Conservation (phyloP, 2,329 filamentous ascomycete genomes). For the Pseudocercospora vitis region DNA sequence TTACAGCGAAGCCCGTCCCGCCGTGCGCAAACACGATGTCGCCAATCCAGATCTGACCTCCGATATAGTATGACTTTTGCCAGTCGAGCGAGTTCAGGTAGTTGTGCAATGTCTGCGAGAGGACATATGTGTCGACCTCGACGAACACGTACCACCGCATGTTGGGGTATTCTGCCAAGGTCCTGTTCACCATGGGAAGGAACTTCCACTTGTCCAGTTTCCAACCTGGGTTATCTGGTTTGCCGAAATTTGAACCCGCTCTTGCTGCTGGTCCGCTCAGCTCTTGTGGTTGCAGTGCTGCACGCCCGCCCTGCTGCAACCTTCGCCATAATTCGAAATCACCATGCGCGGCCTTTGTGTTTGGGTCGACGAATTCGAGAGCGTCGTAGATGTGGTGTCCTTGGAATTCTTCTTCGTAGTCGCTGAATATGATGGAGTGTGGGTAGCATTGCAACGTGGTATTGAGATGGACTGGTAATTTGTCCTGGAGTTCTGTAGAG, state of each 20-base stretch:
- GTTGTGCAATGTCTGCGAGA: constrained; percentile 50
- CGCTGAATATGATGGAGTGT: constrained; percentile 41
- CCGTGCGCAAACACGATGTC: constrained; percentile 42
- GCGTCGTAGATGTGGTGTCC: constrained; percentile 38
- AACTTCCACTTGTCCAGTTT: constrained; percentile 57
- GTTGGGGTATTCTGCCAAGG: constrained; percentile 42
- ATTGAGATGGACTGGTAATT: constrained; percentile 37
- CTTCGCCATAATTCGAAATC: constrained; percentile 31
- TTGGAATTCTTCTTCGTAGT: constrained; percentile 39
- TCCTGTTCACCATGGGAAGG: constrained; percentile 53
- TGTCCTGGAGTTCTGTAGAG: constrained; percentile 36
- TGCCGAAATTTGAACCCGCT: constrained; percentile 10
- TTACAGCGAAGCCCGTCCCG: constrained; percentile 44
- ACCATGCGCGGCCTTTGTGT: constrained; percentile 22
- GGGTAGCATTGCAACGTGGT: constrained; percentile 40
- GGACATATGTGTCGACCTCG: constrained; percentile 58
- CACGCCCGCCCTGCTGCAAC: constrained; percentile 23
- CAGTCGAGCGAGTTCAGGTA: constrained; percentile 43
- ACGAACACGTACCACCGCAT: constrained; percentile 62
- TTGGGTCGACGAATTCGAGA: constrained; percentile 24
- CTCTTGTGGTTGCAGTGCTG: constrained; percentile 23
- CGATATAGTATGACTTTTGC: constrained; percentile 45
- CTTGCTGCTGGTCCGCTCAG: constrained; percentile 23
- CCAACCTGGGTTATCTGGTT: constrained; percentile 44
- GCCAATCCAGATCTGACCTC: constrained; percentile 41